Conservation (phyloP, 1,284 basidiomycete genomes). For the Heterobasidion occidentale region DNA sequence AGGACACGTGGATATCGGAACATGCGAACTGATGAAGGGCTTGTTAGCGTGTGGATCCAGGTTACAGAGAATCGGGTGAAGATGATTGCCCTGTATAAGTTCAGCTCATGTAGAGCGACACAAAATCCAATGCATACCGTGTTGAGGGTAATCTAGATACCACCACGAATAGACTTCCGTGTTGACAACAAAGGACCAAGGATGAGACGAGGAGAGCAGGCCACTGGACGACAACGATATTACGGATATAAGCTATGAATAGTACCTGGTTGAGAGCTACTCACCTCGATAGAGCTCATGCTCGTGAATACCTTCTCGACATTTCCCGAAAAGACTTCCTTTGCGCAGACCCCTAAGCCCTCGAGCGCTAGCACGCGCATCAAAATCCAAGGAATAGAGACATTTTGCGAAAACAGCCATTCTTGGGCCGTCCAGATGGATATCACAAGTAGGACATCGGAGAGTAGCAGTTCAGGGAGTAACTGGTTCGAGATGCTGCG, state of each 20-base stretch:
- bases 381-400: constrained; percentile 66
- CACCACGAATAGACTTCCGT: constrained; percentile 51
- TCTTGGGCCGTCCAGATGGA: constrained; percentile 57
- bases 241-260: constrained; percentile 6
- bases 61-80: constrained; percentile 60
- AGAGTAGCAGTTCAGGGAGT: constrained; percentile 39
- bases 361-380: constrained; percentile 62
- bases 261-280: constrained; percentile 9
- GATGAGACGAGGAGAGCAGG: constrained; percentile 59
- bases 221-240: constrained; percentile 39
- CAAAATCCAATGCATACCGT: constrained; percentile 35
- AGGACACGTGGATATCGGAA: constrained; percentile 34
- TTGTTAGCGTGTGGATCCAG: constrained; percentile 49
- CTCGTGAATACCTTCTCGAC: constrained; percentile 25
- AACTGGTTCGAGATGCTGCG: constrained; percentile 6
- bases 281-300: constrained; percentile 51
- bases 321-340: constrained; percentile 48
- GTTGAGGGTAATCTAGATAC: constrained; percentile 56
- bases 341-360: constrained; percentile 48
- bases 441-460: constrained; percentile 55
- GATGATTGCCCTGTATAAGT: constrained; percentile 44
- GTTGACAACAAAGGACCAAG: constrained; percentile 57
- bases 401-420: constrained; percentile 53
- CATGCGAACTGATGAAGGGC: constrained; percentile 39
- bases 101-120: background rate